These are phyloP conservation scores for Lepidium aucheri DNA, from an alignment of 345 rosid species.

Conservation along the genomic window DNA sequence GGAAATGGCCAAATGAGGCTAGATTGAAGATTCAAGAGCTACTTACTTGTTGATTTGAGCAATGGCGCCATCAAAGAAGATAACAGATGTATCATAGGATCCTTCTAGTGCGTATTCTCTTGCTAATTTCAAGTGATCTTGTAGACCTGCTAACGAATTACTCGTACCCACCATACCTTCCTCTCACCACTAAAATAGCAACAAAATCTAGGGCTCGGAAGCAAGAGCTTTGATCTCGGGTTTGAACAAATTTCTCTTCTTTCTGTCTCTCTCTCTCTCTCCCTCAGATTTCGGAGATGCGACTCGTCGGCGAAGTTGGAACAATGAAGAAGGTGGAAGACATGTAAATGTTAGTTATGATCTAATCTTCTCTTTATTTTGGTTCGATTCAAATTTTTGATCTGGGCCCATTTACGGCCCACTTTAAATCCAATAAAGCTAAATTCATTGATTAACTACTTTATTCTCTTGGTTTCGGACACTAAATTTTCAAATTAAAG, in stretches of 20 bases:
- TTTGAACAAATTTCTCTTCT: neutral
- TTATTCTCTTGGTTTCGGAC: neutral
- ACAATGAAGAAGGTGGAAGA: slow-evolving; percentile 11
- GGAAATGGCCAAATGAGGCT: slow-evolving; percentile 59
- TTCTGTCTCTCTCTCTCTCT: neutral
- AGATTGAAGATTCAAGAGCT: neutral
- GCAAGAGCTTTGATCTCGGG: slow-evolving; percentile 6
- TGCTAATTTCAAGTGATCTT: slow-evolving; percentile 94
- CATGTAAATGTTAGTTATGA: slow-evolving; percentile 10
- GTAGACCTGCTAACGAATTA: slow-evolving; percentile 70
- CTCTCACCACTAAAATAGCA: neutral
- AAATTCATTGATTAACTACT: neutral
- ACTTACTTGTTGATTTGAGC: slow-evolving; percentile 96
- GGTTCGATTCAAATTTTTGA: slow-evolving; percentile 5
- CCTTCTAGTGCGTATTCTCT: slow-evolving; percentile 96
- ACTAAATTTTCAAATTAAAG: slow-evolving; percentile 9
- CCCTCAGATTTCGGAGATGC: slow-evolving; percentile 12
- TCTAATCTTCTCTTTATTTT: slow-evolving; percentile 8
- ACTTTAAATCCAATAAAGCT: slow-evolving; percentile 6
- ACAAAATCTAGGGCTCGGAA: slow-evolving; percentile 16
- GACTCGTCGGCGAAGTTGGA: slow-evolving; percentile 53
- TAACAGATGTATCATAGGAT: slow-evolving; percentile 80
- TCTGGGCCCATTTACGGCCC: slow-evolving; percentile 23
- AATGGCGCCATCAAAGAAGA: slow-evolving; percentile 98
- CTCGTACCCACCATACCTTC: slow-evolving; percentile 45